Evolutionary conservation across 2,329 filamentous ascomycete species (phyloP), one percentile per base, ranked within the genome.

Genomic region (Fusarium burgessii): DNA sequence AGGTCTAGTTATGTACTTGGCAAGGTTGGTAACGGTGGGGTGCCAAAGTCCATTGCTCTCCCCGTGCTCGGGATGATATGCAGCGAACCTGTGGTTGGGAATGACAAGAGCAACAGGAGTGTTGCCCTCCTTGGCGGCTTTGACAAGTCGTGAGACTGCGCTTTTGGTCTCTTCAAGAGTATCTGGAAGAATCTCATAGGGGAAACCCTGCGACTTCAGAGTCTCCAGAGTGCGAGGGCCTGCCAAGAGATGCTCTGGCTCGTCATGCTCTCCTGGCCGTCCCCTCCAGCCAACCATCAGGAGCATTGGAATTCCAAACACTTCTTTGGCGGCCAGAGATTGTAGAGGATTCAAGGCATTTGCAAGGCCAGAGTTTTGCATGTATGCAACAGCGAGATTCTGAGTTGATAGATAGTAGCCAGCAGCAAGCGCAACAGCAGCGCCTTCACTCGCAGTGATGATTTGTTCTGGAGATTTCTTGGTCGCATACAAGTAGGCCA

Each of bases 221-320:
- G 55, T 58, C 10, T 58, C 55, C 15, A 52, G 18, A 7, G 55
- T 58, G 12, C 46, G 45, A 52, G 46, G 55, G 9, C 55, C 55
- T 10, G 45, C 46, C n/a, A 54, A 25, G 12, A 40, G 33, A 27
- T 58, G 33, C 2, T 52, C 55, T 14, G 45, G n/a, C n/a, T 54
- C 55, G 4, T 63, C 60, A 25, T 52, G 55, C 32, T 63, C 60
- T n/a, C 55, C 60, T 29, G 38, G 55, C 3, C 36, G 50, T 29
- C 45, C 55, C 32, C 60, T 32, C 60, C 55, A 59, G 15, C 60
- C 60, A 8, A 63, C 32, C 55, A 63, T 17, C 8, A 63, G 60
- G 25, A 63, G 47, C 40, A 63, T 40, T 32, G 60, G 60, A n/a
- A 63, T 63, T 15, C 60, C 60, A 46, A 60, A 63, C 14, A 60